Conservation (phyloP, 352 stramenopile species). For the Phytophthora vignae region DNA sequence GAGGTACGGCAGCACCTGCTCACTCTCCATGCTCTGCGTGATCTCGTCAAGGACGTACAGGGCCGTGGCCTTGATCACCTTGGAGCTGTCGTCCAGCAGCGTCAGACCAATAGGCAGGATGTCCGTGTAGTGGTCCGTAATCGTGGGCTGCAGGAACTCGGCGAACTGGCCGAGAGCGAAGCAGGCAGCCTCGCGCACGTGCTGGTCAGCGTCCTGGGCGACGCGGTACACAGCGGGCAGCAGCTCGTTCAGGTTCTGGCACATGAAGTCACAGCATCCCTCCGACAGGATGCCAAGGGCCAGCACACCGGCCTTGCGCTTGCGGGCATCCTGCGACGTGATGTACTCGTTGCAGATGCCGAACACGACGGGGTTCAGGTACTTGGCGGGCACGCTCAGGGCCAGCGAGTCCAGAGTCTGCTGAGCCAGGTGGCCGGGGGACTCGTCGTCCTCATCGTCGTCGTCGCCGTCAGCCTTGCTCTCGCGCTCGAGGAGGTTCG, state of each 20-base stretch:
- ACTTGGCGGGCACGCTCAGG: slow-evolving; percentile 84
- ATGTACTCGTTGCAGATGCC: slow-evolving; percentile 92
- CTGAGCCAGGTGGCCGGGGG: slow-evolving; percentile 81
- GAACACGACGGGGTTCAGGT: slow-evolving; percentile 82
- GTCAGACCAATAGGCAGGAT: slow-evolving; percentile 97
- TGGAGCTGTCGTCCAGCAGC: slow-evolving; percentile 94
- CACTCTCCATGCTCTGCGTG: slow-evolving; percentile 97
- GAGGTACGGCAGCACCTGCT: slow-evolving; percentile 95
- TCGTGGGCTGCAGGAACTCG: slow-evolving; percentile 98
- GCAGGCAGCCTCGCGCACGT: slow-evolving; percentile 96
- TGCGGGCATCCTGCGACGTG: slow-evolving; percentile 84
- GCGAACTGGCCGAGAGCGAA: slow-evolving; percentile 98
- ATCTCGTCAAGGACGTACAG: slow-evolving; percentile 99
- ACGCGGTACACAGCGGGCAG: slow-evolving; percentile 93
- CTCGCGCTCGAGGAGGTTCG: slow-evolving; percentile 81
- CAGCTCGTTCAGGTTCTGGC: slow-evolving; percentile 94
- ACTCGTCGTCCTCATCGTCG: slow-evolving; percentile 86
- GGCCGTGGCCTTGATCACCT: slow-evolving; percentile 95
- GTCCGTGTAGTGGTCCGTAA: slow-evolving; percentile 94
- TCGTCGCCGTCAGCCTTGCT: slow-evolving; percentile 57
- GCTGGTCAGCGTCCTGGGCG: slow-evolving; percentile 92
- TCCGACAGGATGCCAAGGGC: slow-evolving; percentile 97
- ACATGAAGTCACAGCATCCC: slow-evolving; percentile 95
- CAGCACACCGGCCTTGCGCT: slow-evolving; percentile 97
- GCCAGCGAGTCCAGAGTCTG: slow-evolving; percentile 88